Base-by-base conservation (phyloP, 495 filamentous ascomycete species). In the Neurospora sp. region DNA sequence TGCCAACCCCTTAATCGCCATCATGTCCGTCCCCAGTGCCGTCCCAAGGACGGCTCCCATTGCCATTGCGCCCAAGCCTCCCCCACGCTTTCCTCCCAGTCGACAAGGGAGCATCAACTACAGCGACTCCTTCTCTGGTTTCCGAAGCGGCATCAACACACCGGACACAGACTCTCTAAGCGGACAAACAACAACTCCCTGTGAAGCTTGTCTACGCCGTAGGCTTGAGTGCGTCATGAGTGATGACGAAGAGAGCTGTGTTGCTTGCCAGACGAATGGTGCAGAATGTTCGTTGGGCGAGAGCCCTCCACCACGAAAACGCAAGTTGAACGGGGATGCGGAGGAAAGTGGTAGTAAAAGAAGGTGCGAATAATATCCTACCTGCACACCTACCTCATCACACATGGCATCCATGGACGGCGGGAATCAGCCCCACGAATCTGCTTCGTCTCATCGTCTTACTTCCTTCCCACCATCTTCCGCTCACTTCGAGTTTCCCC, bases 221-320 rank as follows among this genome's bases (percentile, higher is more conserved):
- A 94, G 94, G 81, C 93, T 90, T 77, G 91, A 94, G 77, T 99
- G 96, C 84, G 93, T 96, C 72, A 92, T 97, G 83, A 92, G 94
- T 79, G 89, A 89, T 61, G 89, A 89, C 37, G 87, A 89, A 42
- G 86, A 87, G 38, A 85, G 83, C 77, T 91, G 89, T 79, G 83
- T 90, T 72, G 83, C 89, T 41, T 91, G 89, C 78, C 86, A 88
- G 78, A 85, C 87, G 79, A 87, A 85, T 75, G 86, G 85, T 59
- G 85, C 87, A 77, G 87, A 88, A 38, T 91, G 89, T 78, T 90
- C 89, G 8, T 86, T 91, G 79, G 82, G 85, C 40, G 87, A 88
- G 68, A 92, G 93, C 72, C 86, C 89, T 31, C 88, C 88, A 72
- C 87, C 89, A 40, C 89, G 90, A 83, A 97, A 92, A 87, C 89